These are phyloP conservation scores for Ambrosia hybrid DNA, from an alignment of 140 eudicot species.

Conservation along the genomic window DNA sequence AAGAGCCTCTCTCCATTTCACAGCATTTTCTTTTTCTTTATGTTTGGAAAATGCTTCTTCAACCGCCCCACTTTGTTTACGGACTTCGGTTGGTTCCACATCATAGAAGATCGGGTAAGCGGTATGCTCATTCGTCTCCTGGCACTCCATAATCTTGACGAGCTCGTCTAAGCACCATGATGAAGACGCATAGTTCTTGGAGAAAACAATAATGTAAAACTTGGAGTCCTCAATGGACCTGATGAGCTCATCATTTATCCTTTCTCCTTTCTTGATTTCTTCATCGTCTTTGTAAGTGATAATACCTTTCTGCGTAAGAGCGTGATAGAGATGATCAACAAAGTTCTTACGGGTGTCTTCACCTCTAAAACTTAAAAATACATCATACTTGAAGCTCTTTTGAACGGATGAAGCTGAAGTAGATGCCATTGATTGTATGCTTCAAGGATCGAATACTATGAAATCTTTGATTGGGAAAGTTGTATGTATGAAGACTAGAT, in stretches of 20 bases:
- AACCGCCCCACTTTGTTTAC: too few relatives aligned
- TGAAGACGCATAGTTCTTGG: conserved; percentile 13
- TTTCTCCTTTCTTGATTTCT: conserved; percentile 9
- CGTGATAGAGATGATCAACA: conserved; percentile 27
- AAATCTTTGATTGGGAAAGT: too few relatives aligned
- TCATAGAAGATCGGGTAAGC: conserved; percentile 33
- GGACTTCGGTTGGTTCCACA: conserved; percentile 14
- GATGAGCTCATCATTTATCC: conserved; percentile 11
- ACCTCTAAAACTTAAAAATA: conserved; percentile 28
- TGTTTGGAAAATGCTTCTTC: too few relatives aligned
- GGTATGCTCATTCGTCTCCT: not conserved
- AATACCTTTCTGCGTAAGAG: conserved; percentile 6
- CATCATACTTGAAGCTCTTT: conserved; percentile 25
- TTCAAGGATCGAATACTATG: not conserved
- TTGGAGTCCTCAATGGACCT: conserved; percentile 20
- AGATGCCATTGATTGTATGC: conserved; percentile 20
- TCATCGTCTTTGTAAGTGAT: conserved; percentile 20
- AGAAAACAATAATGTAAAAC: too few relatives aligned
- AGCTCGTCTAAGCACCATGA: conserved; percentile 36
- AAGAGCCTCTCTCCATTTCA: too few relatives aligned
- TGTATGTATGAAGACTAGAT: too few relatives aligned
- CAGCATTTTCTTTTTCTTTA: too few relatives aligned
- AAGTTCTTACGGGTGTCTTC: conserved; percentile 29
- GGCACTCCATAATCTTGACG: conserved; percentile 29
- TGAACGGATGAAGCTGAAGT: conserved; percentile 19